Percentiles rank a stretch among this genome's conserved stretches.
Conservation (phyloP, 371 early-diverging fungal genomes). For the Mortierella sp. region DNA sequence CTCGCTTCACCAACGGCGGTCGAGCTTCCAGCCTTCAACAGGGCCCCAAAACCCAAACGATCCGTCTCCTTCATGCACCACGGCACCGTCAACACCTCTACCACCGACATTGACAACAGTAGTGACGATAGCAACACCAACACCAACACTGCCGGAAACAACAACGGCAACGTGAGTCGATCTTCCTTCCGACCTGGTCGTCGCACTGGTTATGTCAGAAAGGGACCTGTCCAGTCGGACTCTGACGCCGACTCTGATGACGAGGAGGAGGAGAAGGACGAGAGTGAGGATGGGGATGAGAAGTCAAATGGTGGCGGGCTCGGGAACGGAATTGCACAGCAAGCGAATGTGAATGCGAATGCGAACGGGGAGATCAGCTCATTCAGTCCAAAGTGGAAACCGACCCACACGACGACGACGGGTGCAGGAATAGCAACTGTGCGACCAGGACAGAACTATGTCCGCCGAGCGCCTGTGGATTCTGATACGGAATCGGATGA, state of each 20-base stretch:
- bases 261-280: background rate
- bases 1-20: background rate
- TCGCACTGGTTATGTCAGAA: conserved; percentile 32
- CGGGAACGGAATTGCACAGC: background rate
- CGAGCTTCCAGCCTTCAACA: conserved; percentile 18
- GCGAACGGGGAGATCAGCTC: background rate
- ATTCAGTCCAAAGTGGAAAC: background rate
- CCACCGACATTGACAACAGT: background rate
- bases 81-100: background rate
- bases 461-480: conserved; percentile 36
- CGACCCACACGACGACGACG: background rate
- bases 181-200: conserved; percentile 39
- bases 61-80: conserved; percentile 41
- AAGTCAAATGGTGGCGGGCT: background rate
- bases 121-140: background rate
- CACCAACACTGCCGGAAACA: background rate
- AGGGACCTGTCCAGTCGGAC: conserved; percentile 38
- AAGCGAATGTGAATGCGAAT: background rate
- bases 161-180: conserved; percentile 7
- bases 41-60: conserved; percentile 26
- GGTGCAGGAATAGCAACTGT: background rate
- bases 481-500: conserved; percentile 47
- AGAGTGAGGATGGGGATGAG: background rate
- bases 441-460: conserved; percentile 50
- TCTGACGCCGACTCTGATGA: conserved; percentile 17